These are phyloP conservation scores for Toxoplasma gondii DNA, from an alignment of 169 alveolate species.

Conservation along the genomic window DNA sequence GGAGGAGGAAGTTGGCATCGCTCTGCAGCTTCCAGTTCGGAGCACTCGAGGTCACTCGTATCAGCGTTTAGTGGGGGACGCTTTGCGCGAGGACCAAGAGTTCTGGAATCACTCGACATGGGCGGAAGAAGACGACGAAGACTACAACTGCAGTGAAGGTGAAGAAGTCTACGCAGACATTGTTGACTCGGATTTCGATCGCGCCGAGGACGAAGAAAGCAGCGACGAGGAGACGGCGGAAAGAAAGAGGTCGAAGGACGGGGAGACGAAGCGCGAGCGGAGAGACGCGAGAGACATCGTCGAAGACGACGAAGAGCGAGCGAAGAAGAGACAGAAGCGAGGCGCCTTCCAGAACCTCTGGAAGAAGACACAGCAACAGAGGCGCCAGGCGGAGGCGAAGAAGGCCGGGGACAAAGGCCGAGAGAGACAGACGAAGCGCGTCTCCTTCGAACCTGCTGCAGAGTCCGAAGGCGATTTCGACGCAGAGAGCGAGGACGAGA, in stretches of 20 bases:
- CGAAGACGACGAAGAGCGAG: not conserved
- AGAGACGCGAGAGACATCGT: not conserved
- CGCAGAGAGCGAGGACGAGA: not conserved
- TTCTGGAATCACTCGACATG: conserved; percentile 88
- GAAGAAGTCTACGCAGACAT: conserved; percentile 83
- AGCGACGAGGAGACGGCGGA: conserved; percentile 30
- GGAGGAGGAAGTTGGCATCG: conserved; percentile 81
- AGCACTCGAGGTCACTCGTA: conserved; percentile 80
- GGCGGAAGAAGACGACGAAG: conserved; percentile 88
- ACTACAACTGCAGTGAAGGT: conserved; percentile 87
- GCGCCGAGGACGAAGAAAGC: conserved; percentile 70
- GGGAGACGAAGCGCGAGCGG: not conserved
- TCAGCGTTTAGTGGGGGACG: conserved; percentile 83
- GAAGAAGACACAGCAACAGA: conserved; percentile 19
- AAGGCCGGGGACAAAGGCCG: conserved; percentile 2
- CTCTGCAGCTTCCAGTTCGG: conserved; percentile 85
- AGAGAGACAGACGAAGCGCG: not conserved
- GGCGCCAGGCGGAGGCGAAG: not conserved
- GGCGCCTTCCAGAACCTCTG: not conserved
- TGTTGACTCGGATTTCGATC: conserved; percentile 86
- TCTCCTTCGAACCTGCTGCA: not conserved
- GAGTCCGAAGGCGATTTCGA: not conserved
- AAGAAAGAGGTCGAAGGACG: not conserved
- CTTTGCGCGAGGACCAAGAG: conserved; percentile 81
- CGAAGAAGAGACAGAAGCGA: conserved; percentile 19